A percentile compares a stretch with the other conserved stretches of the same genome.
Conservation (phyloP, 2,329 filamentous ascomycete species). For the Epichloe uncinata region DNA sequence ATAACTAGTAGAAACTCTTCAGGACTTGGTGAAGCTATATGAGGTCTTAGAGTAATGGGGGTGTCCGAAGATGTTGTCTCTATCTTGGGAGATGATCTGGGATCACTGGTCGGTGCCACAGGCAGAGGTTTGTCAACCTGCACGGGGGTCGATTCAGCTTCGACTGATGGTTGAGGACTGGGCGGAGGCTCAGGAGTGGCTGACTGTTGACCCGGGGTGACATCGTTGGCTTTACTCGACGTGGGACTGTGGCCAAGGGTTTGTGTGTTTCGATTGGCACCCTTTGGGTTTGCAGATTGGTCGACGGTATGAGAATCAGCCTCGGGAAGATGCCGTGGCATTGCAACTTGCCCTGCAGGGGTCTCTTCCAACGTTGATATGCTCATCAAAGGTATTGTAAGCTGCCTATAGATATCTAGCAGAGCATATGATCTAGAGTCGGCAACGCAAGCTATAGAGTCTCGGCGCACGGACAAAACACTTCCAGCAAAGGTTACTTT, state of each 20-base stretch:
- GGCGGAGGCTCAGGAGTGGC: constrained; percentile 28
- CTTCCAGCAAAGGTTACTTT: constrained; percentile 84
- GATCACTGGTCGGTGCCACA: constrained; percentile 27
- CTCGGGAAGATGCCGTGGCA: constrained; percentile 47
- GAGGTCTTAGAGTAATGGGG: constrained; percentile 55
- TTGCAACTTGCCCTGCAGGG: constrained; percentile 44
- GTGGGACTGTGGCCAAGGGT: constrained; percentile 55
- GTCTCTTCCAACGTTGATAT: constrained; percentile 74
- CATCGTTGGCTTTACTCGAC: constrained; percentile 37
- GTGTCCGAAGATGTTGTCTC: constrained; percentile 23
- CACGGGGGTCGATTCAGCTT: constrained; percentile 16
- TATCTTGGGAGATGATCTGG: not conserved
- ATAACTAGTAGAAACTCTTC: constrained; percentile 90
- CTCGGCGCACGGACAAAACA: constrained; percentile 61
- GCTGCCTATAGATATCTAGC: constrained; percentile 79
- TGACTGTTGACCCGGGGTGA: constrained; percentile 23
- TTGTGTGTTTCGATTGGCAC: constrained; percentile 21
- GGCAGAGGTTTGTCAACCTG: constrained; percentile 41
- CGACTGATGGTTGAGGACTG: constrained; percentile 24
- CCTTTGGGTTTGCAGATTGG: not conserved
- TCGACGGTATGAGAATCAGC: not conserved
- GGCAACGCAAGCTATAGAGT: constrained; percentile 84
- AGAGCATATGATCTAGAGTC: constrained; percentile 80
- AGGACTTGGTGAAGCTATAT: constrained; percentile 73
- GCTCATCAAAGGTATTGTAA: constrained; percentile 88